Base-by-base conservation (phyloP, 2,329 filamentous ascomycete genomes). In the Rhynchosporium agropyri region DNA sequence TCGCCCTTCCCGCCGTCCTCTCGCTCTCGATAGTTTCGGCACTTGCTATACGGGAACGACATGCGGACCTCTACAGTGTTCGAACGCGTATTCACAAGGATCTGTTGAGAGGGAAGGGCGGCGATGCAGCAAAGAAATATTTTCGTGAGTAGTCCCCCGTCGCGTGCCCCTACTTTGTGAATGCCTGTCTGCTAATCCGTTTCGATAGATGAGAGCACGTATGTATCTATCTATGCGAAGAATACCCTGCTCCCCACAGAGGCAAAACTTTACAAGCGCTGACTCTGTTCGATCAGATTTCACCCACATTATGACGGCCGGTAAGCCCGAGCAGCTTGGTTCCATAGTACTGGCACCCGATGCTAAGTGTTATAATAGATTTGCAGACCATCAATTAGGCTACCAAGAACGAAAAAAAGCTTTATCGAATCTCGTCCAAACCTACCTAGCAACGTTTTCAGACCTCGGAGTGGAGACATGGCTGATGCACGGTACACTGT, bases 401-500 rank as follows among this genome's bases (percentile, higher is more conserved):
- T 77, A 79, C 77, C 73, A 77, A 76, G 73, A 72, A 63, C 73
- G 71, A 48, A 71, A 66, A 62, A 59, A 83, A 36, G 86, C 84
- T 8, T 82, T 94, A 63, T 83, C 82, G 53, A 84, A 90, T 74
- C 85, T 95, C 70, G 84, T 92, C 66, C 85, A 88, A 68, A 88
- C 90, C 57, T 95, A 94, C 76, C 81, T 95, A 56, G 79, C 82
- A 49, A 88, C 85, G 58, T 88, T 90, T 74, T 77, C 80, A 58
- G 79, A 83, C 33, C 80, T 89, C 63, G 84, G 84, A 3, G 77
- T 73, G 8, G 72, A 75, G 63, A 74, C 73, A 61, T 75, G 73
- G 73, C 84, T 95, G 63, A 90, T 91, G 63, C 91, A 96, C 76
- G 91, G 91, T 58, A 92, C 91, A 12, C 78, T 95, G 58, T 79